These are phyloP conservation scores for Ligustrum vulgare DNA, from an alignment of 257 asterid species.

Conservation along the genomic window DNA sequence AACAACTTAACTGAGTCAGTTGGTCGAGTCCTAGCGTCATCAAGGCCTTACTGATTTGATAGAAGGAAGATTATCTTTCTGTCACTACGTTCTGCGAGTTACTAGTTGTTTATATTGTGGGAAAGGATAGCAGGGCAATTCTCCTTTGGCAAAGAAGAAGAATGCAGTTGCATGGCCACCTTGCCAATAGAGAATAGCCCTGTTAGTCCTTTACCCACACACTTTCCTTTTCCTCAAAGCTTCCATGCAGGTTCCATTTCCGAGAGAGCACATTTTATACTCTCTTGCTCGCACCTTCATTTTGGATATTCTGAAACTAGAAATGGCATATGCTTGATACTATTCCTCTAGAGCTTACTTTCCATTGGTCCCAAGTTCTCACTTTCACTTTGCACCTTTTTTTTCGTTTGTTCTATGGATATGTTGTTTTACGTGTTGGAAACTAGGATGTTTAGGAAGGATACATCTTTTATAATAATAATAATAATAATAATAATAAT, in stretches of 20 bases:
- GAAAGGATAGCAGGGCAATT: slow-evolving; percentile 70
- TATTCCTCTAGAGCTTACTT: not conserved
- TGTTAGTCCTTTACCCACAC: slow-evolving; percentile 38
- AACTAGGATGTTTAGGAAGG: not conserved
- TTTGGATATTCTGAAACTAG: not conserved
- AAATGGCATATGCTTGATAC: not conserved
- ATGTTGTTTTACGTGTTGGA: not conserved
- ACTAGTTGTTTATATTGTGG: slow-evolving; percentile 28
- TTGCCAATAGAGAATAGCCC: slow-evolving; percentile 40
- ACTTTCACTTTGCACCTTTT: not conserved
- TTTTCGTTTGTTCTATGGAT: not conserved
- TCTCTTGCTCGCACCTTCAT: not conserved
- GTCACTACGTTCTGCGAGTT: not conserved
- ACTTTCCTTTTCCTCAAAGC: not conserved
- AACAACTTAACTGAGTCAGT: too few species aligned
- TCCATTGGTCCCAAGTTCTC: not conserved
- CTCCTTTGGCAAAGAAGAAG: slow-evolving; percentile 69
- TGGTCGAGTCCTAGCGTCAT: too few species aligned
- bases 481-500: too few species aligned
- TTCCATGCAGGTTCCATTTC: not conserved
- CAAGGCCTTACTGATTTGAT: not conserved
- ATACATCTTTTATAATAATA: too few species aligned
- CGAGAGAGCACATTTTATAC: not conserved
- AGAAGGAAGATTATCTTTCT: not conserved
- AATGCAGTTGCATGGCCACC: slow-evolving; percentile 29